Conservation (phyloP, 2,329 filamentous ascomycete genomes). For the Sporothrix phasma region DNA sequence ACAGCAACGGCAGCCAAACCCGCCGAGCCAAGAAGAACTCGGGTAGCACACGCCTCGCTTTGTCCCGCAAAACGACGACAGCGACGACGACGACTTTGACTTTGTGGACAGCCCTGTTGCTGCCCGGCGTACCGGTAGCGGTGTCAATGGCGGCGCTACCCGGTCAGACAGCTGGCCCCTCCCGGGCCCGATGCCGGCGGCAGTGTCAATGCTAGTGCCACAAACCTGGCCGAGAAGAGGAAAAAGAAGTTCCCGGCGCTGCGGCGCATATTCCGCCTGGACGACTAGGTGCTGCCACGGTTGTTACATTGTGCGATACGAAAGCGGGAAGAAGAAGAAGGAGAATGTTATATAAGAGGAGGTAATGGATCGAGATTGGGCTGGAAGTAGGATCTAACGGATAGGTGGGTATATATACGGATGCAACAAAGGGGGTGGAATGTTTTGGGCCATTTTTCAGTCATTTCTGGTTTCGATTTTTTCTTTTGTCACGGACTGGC, state of each 20-base stretch:
- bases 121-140: slow-evolving; percentile 35
- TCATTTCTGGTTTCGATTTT: background rate
- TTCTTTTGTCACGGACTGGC: background rate
- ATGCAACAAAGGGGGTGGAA: background rate
- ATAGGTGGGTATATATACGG: background rate
- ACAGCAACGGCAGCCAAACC: slow-evolving; percentile 22
- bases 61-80: background rate
- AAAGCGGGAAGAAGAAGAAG: background rate
- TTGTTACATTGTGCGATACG: background rate
- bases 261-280: slow-evolving; percentile 52
- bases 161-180: background rate
- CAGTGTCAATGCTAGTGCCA: background rate
- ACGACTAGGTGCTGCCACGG: slow-evolving; percentile 25
- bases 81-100: slow-evolving; percentile 19
- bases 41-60: slow-evolving; percentile 5
- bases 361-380: background rate
- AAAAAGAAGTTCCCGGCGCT: slow-evolving; percentile 61
- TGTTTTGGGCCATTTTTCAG: background rate
- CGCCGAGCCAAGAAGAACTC: background rate
- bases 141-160: slow-evolving; percentile 23
- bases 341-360: background rate
- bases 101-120: background rate
- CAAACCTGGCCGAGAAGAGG: slow-evolving; percentile 24
- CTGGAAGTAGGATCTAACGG: background rate
- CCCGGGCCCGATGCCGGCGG: background rate